Percentiles rank a stretch among this genome's conserved stretches.
These are phyloP conservation scores for Penicillium egyptiacum DNA, from an alignment of 495 filamentous ascomycete genomes.

Conservation along the genomic window DNA sequence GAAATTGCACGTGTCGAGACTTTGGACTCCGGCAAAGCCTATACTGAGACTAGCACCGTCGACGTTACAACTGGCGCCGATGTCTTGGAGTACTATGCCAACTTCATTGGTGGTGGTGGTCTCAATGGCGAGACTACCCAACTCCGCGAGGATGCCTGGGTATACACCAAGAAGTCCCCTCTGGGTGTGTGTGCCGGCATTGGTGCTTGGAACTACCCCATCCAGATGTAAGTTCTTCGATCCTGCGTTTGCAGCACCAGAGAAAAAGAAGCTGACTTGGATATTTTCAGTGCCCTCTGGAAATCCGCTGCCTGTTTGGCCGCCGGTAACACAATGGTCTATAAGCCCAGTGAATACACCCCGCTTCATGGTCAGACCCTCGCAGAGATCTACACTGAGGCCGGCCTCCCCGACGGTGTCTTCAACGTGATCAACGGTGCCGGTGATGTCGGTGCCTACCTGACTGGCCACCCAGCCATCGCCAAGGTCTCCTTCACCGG, in stretches of 20 bases:
- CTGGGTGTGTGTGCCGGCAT: slow-evolving; percentile 77
- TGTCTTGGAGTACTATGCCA: slow-evolving; percentile 75
- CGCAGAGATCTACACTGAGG: slow-evolving; percentile 68
- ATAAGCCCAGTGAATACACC: slow-evolving; percentile 81
- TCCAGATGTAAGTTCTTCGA: slow-evolving; percentile 62
- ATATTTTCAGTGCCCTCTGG: slow-evolving; percentile 62
- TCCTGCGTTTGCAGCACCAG: neutral
- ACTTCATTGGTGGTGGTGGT: slow-evolving; percentile 66
- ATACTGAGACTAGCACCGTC: slow-evolving; percentile 71
- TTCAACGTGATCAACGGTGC: slow-evolving; percentile 80
- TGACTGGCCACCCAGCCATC: slow-evolving; percentile 65
- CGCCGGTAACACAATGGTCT: slow-evolving; percentile 84
- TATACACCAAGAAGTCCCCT: slow-evolving; percentile 72
- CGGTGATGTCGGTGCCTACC: slow-evolving; percentile 66
- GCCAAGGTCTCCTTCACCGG: slow-evolving; percentile 83
- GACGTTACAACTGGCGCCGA: slow-evolving; percentile 75
- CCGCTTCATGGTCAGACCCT: slow-evolving; percentile 69
- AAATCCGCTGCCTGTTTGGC: slow-evolving; percentile 80
- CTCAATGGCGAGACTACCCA: slow-evolving; percentile 68
- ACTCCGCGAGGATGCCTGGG: slow-evolving; percentile 67
- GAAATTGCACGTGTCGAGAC: slow-evolving; percentile 69
- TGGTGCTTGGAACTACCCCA: slow-evolving; percentile 83
- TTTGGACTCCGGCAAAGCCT: slow-evolving; percentile 72
- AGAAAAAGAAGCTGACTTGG: neutral
- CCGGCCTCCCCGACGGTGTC: slow-evolving; percentile 73